Evolutionary conservation across 1,139 yeast genomes (phyloP).

Genomic region (Insectozyma bohioensis): DNA sequence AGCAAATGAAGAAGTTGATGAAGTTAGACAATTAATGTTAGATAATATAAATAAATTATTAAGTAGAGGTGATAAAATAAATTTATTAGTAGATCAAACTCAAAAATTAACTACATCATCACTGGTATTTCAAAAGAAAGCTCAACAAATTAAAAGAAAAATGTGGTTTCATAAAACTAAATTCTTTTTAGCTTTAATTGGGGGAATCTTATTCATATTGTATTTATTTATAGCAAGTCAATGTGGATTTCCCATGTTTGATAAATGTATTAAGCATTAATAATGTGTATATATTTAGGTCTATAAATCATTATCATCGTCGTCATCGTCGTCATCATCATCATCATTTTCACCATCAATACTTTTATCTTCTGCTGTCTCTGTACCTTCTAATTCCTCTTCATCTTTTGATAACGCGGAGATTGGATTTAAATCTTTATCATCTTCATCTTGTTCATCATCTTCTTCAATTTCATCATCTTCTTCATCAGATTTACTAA

Average conservation of each 20-base stretch:
- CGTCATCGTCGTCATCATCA: constrained; percentile 10
- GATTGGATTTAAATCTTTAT: constrained; percentile 21
- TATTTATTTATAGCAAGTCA: constrained; percentile 47
- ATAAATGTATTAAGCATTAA: constrained; percentile 21
- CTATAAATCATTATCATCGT: constrained; percentile 4
- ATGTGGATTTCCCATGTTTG: constrained; percentile 52
- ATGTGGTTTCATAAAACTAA: constrained; percentile 66
- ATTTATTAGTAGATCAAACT: constrained; percentile 76
- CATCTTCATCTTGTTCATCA: constrained; percentile 17
- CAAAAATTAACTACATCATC: constrained; percentile 70
- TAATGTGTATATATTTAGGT: no score
- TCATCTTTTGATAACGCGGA: constrained; percentile 25
- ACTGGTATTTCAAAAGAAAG: constrained; percentile 69
- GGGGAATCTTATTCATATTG: constrained; percentile 26
- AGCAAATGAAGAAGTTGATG: constrained; percentile 52
- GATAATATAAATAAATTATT: constrained; percentile 69
- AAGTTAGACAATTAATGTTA: constrained; percentile 61
- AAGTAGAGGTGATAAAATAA: constrained; percentile 79
- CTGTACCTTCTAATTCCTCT: constrained; percentile 20
- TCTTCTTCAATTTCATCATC: constrained; percentile 17
- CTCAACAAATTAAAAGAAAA: constrained; percentile 60
- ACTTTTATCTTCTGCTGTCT: constrained; percentile 13
- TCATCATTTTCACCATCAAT: constrained; percentile 13
- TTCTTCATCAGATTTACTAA: constrained; percentile 11
- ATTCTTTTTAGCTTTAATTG: constrained; percentile 34